Conservation (phyloP, 1,284 basidiomycete genomes). For the Heterobasidion occidentale region DNA sequence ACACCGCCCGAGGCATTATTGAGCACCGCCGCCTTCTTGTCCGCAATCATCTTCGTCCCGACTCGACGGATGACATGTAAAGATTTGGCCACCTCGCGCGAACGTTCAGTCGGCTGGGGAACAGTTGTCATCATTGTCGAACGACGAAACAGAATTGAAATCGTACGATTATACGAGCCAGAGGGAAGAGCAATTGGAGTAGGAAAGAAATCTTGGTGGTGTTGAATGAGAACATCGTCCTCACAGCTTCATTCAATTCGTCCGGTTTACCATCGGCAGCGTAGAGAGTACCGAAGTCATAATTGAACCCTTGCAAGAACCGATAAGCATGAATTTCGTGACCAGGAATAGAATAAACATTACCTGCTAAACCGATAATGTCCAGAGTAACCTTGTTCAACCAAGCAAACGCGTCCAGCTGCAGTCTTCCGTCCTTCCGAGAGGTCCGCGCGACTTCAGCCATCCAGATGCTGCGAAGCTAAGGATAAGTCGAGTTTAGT, state of each 20-base stretch:
- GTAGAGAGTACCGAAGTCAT: conserved; percentile 36
- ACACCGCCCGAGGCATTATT: background rate
- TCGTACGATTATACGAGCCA: conserved; percentile 7
- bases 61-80: conserved; percentile 20
- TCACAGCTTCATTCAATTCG: conserved; percentile 33
- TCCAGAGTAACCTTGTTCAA: conserved; percentile 39
- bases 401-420: conserved; percentile 34
- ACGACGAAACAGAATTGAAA: background rate
- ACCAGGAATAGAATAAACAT: background rate
- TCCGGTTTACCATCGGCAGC: conserved; percentile 17
- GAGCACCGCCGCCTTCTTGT: background rate
- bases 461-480: conserved; percentile 19
- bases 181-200: conserved; percentile 5
- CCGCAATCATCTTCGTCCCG: conserved; percentile 27
- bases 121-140: background rate
- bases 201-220: conserved; percentile 2
- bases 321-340: background rate
- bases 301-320: conserved; percentile 35
- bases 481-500: background rate
- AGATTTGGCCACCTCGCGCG: background rate
- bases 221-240: conserved; percentile 13
- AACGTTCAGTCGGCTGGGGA: conserved; percentile 7
- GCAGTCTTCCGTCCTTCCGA: conserved; percentile 5
- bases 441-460: conserved; percentile 2
- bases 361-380: conserved; percentile 40